Conservation (phyloP, 257 asterid genomes). For the Przewalskia tangutica region DNA sequence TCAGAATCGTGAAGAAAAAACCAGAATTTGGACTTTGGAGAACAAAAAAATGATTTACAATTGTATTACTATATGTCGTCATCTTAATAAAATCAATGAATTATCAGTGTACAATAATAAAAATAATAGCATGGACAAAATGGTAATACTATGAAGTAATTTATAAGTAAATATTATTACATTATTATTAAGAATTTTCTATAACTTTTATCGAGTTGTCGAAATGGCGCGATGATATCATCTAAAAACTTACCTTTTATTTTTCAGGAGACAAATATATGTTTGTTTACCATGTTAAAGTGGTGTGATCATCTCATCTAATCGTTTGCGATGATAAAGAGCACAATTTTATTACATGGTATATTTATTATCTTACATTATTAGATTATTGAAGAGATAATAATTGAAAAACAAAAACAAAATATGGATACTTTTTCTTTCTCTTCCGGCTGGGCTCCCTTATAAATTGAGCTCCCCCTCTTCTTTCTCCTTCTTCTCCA, state of each 20-base stretch:
- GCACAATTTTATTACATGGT: too few relatives aligned
- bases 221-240: too few relatives aligned
- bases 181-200: too few relatives aligned
- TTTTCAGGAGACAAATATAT: too few relatives aligned
- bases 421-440: conserved; percentile 26
- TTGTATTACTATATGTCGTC: background rate
- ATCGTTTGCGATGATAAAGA: too few relatives aligned
- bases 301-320: too few relatives aligned
- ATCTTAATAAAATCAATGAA: too few relatives aligned
- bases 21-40: background rate
- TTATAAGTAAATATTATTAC: background rate
- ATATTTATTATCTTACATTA: too few relatives aligned
- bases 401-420: conserved; percentile 2
- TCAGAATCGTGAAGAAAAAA: background rate
- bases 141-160: background rate
- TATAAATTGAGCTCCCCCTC: conserved; percentile 4
- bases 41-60: background rate
- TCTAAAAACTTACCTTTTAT: too few relatives aligned
- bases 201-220: too few relatives aligned
- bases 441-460: conserved; percentile 27
- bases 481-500: conserved; percentile 32
- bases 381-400: background rate
- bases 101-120: background rate
- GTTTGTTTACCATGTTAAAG: too few relatives aligned
- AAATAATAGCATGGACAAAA: background rate